phyloP scores from a whole-genome alignment of 75 land plant species.

The Pinus taeda region DNA sequence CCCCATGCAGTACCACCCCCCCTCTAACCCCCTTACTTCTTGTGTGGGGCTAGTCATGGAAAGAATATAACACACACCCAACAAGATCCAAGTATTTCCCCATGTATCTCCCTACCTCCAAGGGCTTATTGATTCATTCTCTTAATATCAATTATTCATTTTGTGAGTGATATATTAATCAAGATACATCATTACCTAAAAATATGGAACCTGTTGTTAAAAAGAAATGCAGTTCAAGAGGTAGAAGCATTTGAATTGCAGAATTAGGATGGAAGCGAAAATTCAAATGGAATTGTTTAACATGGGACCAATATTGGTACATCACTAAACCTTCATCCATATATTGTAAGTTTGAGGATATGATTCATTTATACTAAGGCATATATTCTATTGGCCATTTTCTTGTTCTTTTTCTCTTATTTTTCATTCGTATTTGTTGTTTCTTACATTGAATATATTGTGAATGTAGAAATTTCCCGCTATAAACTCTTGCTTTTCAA shows the following conservation, averaged over 20 bases:
- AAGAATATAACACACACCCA: too few relatives aligned
- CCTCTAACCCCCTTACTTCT: too few relatives aligned
- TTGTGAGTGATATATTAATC: not conserved
- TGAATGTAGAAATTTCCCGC: conserved; percentile 47
- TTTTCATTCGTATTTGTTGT: not conserved
- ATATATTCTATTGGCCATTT: not conserved
- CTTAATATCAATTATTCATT: conserved; percentile 3
- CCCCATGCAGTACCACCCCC: too few relatives aligned
- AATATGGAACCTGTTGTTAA: not conserved
- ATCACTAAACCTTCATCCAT: not conserved
- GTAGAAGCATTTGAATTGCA: not conserved
- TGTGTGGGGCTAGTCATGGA: too few relatives aligned
- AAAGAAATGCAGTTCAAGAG: not conserved
- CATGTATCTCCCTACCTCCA: not conserved
- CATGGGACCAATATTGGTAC: not conserved
- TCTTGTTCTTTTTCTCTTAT: not conserved
- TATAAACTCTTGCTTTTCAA: conserved; percentile 35
- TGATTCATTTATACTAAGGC: not conserved
- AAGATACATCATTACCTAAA: not conserved
- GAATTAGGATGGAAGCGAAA: not conserved
- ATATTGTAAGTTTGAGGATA: not conserved
- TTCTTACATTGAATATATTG: conserved; percentile 9
- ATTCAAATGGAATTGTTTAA: not conserved
- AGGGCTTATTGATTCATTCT: conserved; percentile 5
- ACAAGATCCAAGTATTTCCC: too few relatives aligned